Evolutionary conservation across 257 asterid genomes (phyloP).

Genomic region (Solanum okadae): DNA sequence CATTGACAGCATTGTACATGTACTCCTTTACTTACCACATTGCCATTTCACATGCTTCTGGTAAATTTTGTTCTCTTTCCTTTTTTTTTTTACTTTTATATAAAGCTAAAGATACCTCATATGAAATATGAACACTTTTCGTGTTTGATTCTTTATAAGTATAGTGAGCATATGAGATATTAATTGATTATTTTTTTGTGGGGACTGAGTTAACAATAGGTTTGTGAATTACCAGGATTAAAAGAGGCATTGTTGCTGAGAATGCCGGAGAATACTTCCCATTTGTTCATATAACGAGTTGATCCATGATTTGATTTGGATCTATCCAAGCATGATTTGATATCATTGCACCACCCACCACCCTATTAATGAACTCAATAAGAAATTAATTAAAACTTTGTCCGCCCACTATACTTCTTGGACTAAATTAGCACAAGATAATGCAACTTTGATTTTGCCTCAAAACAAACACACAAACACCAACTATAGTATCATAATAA

Average conservation of each 20-base stretch:
- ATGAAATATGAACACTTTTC: neutral
- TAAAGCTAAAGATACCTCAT: neutral
- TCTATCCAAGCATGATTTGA: slow-evolving; percentile 67
- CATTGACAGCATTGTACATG: neutral
- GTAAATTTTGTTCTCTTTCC: neutral
- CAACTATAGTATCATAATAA: neutral
- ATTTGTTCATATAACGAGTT: slow-evolving; percentile 49
- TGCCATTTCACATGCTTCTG: neutral
- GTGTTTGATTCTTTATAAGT: neutral
- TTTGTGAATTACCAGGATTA: slow-evolving; percentile 52
- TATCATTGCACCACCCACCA: slow-evolving; percentile 96
- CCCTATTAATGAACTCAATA: slow-evolving; percentile 34
- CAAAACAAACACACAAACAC: neutral
- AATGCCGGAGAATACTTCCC: slow-evolving; percentile 64
- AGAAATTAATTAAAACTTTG: neutral
- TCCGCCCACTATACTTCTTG: neutral
- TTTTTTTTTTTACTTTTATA: neutral
- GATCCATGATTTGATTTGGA: slow-evolving; percentile 76
- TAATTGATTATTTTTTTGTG: neutral
- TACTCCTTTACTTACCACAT: neutral
- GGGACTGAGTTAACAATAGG: neutral
- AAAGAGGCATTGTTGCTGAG: slow-evolving; percentile 64
- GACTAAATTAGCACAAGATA: neutral
- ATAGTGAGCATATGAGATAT: neutral
- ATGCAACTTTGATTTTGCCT: neutral